These are phyloP conservation scores for Ophiostoma sp. DNA, from an alignment of 2,329 filamentous ascomycete genomes.

Conservation along the genomic window DNA sequence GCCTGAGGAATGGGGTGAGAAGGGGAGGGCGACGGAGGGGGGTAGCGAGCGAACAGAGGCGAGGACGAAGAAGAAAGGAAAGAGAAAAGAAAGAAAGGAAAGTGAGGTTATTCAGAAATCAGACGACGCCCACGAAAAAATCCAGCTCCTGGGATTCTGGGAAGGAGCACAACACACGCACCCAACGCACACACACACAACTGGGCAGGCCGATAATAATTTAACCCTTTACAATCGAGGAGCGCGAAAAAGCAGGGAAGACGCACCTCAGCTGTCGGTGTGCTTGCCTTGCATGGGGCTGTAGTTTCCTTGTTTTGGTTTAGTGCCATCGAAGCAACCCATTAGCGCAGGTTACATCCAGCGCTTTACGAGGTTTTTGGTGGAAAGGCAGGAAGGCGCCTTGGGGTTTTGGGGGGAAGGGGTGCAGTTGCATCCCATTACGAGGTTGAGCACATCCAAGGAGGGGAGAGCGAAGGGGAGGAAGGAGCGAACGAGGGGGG, in stretches of 20 bases:
- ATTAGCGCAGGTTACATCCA: conserved; percentile 25
- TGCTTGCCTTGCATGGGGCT: conserved; percentile 24
- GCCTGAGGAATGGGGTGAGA: neutral
- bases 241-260: conserved; percentile 26
- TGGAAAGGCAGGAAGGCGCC: neutral
- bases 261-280: conserved; percentile 27
- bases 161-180: neutral
- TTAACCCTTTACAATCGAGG: neutral
- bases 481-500: neutral
- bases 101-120: conserved; percentile 24
- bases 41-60: neutral
- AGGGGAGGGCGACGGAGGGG: neutral
- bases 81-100: neutral
- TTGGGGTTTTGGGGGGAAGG: neutral
- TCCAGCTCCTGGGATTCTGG: conserved; percentile 16
- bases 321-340: conserved; percentile 21
- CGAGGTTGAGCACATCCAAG: neutral
- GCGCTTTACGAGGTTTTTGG: conserved; percentile 21
- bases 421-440: conserved; percentile 5
- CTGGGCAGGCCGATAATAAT: neutral
- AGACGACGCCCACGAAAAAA: neutral
- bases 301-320: conserved; percentile 26
- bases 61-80: neutral
- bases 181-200: neutral
- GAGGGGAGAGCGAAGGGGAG: neutral